These are phyloP conservation scores for Geranomyces variabilis DNA, from an alignment of 192 early-diverging fungal genomes.

Conservation along the genomic window DNA sequence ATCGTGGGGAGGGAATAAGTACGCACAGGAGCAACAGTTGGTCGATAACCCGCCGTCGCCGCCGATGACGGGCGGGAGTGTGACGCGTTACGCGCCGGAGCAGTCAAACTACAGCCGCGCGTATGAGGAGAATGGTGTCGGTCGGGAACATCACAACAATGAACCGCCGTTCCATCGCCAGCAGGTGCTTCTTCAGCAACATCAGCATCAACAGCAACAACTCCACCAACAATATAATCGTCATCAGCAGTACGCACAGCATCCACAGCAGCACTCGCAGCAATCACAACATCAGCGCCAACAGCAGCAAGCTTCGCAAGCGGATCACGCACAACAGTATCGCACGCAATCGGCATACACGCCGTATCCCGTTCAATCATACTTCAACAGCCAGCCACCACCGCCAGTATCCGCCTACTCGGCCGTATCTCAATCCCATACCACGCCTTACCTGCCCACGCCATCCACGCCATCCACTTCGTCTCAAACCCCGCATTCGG, in stretches of 20 bases:
- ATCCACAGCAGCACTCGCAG: not conserved
- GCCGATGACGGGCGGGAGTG: too few species aligned
- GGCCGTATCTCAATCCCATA: too few species aligned
- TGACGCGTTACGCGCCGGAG: too few species aligned
- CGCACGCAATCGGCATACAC: not conserved
- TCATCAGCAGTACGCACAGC: conserved; percentile 5
- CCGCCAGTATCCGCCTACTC: not conserved
- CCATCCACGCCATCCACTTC: too few species aligned
- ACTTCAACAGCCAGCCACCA: not conserved
- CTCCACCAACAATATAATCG: not conserved
- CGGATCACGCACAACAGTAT: not conserved
- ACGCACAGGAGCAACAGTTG: not conserved
- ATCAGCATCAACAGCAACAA: conserved; percentile 5
- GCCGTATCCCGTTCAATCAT: not conserved
- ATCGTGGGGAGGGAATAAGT: too few species aligned
- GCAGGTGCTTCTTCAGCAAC: not conserved
- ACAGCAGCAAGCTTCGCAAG: not conserved
- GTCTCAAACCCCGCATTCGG: too few species aligned
- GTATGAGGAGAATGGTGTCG: not conserved
- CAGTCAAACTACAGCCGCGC: not conserved
- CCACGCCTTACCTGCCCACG: too few species aligned
- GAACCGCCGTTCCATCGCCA: not conserved
- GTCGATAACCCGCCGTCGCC: not conserved
- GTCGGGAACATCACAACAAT: not conserved
- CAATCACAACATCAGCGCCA: not conserved